Evolutionary conservation across 2,329 filamentous ascomycete genomes (phyloP), one percentile per base, ranked within the genome.

Genomic region (Cryphonectria naterciae): DNA sequence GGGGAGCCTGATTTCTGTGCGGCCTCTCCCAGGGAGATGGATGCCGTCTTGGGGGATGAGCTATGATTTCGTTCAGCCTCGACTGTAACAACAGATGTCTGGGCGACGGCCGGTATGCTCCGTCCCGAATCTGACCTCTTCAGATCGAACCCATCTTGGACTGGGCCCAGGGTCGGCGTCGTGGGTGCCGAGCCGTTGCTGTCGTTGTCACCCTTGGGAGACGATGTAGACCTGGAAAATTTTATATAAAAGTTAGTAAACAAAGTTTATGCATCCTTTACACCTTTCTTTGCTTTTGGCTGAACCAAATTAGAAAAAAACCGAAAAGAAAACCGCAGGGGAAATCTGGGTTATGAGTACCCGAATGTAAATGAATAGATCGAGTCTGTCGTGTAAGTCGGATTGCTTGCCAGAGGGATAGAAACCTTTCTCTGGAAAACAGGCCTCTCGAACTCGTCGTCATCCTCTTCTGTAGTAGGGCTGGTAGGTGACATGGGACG

Each of bases 331-430:
- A n/a, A 49, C 7, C 22, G 46, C 28, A 4, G 46, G 37, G 28
- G 6, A 22, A 43, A 46, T 15, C 10, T 54, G 11, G 32, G 25
- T 17, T 56, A 22, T 10, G 58, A 37, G 35, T 72, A 72, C 71
- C 71, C 54, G 64, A 63, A 60, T n/a, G 71, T 70, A 46, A 65
- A 70, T 17, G 60, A 37, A 65, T 68, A 32, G 49, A 32, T 54
- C 54, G 61, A 62, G 41, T 13, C 35, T 28, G 65, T 35, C 19
- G 65, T 52, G 43, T 68, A 72, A 8, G 71, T 69, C 46, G 71
- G 71, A 19, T 72, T 72, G 71, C 71, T 70, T 32, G 68, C 67
- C 28, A 72, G 67, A n/a, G 71, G 71, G 43, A 72, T 49, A 62
- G 71, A 72, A 61, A 65, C 65, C 37, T 65, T 66, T 66, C 71